Percentiles rank a stretch among this genome's conserved stretches.
Conservation (phyloP, 306 rosid species). For the Rubus parviflorus region DNA sequence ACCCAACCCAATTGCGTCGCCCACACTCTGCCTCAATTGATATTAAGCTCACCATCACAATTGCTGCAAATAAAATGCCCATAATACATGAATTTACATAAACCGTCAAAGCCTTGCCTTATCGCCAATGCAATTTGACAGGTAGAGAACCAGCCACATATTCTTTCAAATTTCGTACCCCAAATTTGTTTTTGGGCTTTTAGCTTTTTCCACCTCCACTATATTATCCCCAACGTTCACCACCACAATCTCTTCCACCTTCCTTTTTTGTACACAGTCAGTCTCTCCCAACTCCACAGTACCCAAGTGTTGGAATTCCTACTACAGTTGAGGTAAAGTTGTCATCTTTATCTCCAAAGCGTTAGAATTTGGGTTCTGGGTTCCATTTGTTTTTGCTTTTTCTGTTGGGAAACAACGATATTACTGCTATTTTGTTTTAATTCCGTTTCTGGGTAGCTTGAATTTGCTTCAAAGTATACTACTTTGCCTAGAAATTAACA, state of each 20-base stretch:
- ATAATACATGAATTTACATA: not conserved
- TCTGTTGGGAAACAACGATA: slow-evolving; percentile 12
- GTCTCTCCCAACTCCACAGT: slow-evolving; percentile 12
- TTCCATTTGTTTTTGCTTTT: slow-evolving; percentile 18
- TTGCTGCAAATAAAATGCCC: slow-evolving; percentile 14
- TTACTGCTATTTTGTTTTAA: slow-evolving; percentile 16
- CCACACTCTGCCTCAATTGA: not conserved
- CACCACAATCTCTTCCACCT: slow-evolving; percentile 36
- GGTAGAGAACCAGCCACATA: slow-evolving; percentile 73
- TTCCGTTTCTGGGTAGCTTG: slow-evolving; percentile 39
- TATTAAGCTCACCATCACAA: not conserved
- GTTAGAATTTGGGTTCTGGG: slow-evolving; percentile 29
- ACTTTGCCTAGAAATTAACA: not conserved
- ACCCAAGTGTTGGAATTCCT: slow-evolving; percentile 1
- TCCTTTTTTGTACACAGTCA: slow-evolving; percentile 12
- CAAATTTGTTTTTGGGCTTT: slow-evolving; percentile 9
- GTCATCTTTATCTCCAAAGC: not conserved
- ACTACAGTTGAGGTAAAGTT: slow-evolving; percentile 15
- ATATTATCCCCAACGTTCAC: slow-evolving; percentile 42
- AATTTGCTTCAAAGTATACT: slow-evolving; percentile 17
- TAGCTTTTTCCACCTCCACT: slow-evolving; percentile 28
- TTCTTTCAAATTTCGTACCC: slow-evolving; percentile 16
- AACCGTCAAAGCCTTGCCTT: slow-evolving; percentile 23
- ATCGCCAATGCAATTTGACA: slow-evolving; percentile 43
- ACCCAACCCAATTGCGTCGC: not conserved